Evolutionary conservation across 2,329 filamentous ascomycete genomes (phyloP), one percentile per base, ranked within the genome.

Genomic region (Blastomyces emzantsi): DNA sequence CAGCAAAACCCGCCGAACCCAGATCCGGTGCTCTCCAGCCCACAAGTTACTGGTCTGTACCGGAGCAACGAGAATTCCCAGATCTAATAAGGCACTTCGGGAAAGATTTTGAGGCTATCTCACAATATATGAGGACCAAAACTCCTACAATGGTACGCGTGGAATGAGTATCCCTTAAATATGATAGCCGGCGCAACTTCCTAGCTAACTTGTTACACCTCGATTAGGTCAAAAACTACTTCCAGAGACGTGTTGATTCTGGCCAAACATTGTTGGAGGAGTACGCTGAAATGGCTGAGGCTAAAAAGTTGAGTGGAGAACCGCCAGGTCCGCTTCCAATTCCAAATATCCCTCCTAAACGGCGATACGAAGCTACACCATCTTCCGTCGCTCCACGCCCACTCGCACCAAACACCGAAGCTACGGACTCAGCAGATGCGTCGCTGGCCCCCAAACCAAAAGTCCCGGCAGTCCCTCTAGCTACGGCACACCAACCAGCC

Each of bases 11-110:
- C 36, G 62, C 43, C 30, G 74, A 75, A 61, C 66, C 67, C 43
- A 72, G 71, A 2, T 78, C 77, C 67, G 74, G 74, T 17, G 73
- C 73, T 11, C 68, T 75, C 64, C 76, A 78, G 61, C 77, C 79
- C 39, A 80, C 78, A 4, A 81, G 80, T 64, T 82, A 82, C 69
- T 82, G 80, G 80, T 82, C 80, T 64, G 80, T 81, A 19, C 78
- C 78, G 15, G 80, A 82, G 67, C 75, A 78, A 66, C 73, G 75
- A 47, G 78, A 81, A 65, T 81, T 82, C 64, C 75, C 76, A 1
- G 73, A 74, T 17, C 68, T 81, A 52, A 69, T 82, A 47, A 74
- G 72, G 19, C 77, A 81, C 67, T 82, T 78, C 70, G 80, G 80
- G 25, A 76, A 73, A 39, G 77, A 81, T 69, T 82, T 79, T 66